These are phyloP conservation scores for Aspergillus intermedius DNA, from an alignment of 2,329 filamentous ascomycete genomes.

Conservation along the genomic window DNA sequence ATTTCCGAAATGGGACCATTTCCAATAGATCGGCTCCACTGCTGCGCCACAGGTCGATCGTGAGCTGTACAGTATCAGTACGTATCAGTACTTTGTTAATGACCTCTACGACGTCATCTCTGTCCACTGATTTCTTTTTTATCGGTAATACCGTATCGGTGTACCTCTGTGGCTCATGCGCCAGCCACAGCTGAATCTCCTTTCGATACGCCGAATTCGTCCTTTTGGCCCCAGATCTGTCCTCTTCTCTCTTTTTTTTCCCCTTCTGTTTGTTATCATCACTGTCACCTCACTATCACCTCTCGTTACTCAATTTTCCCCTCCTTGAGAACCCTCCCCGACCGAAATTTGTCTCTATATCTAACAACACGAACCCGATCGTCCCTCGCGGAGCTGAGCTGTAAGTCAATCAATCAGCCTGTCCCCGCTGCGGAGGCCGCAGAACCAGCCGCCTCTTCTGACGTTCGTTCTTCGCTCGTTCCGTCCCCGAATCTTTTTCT, in stretches of 20 bases:
- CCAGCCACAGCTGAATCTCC: no score
- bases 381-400: not conserved
- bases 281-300: not conserved
- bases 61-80: not conserved
- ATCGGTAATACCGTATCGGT: not conserved
- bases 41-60: not conserved
- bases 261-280: not conserved
- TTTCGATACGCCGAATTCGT: no score
- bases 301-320: not conserved
- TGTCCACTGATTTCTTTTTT: no score
- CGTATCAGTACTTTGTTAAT: not conserved
- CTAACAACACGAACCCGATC: not conserved
- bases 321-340: not conserved
- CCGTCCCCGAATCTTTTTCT: not conserved
- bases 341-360: not conserved
- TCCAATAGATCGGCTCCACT: not conserved
- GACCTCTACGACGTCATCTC: no score
- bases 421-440: slow-evolving; percentile 12
- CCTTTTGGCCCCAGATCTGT: not conserved
- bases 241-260: not conserved
- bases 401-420: not conserved
- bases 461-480: slow-evolving; percentile 2
- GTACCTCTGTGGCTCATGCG: not conserved
- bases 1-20: not conserved
- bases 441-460: slow-evolving; percentile 3